A percentile compares a stretch with the other conserved stretches of the same genome.
phyloP scores from a whole-genome alignment of 306 rosid species.

The Lotus japonicus region DNA sequence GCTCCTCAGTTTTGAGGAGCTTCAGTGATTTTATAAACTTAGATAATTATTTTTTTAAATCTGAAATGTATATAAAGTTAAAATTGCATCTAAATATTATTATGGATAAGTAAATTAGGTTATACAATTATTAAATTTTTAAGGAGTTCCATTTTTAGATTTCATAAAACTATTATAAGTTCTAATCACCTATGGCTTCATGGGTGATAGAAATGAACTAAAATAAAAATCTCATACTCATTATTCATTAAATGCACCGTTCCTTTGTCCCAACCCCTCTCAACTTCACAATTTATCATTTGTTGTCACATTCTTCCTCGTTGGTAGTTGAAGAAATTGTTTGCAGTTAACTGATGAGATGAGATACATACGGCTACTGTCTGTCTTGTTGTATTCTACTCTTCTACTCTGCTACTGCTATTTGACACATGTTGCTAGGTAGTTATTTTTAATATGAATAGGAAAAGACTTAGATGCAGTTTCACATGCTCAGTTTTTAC shows the following conservation, averaged over 20 bases:
- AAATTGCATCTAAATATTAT: neutral
- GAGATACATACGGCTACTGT: neutral
- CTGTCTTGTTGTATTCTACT: neutral
- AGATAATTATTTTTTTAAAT: no score
- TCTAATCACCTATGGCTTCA: no score
- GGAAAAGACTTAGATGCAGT: no score
- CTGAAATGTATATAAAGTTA: neutral
- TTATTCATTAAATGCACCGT: no score
- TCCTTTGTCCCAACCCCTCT: constrained; percentile 5
- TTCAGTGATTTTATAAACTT: neutral
- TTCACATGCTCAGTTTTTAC: no score
- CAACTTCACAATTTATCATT: neutral
- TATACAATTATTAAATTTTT: neutral
- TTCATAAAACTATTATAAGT: neutral
- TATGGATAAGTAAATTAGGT: neutral
- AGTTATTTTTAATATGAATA: neutral
- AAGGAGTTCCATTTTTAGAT: neutral
- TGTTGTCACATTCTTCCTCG: neutral
- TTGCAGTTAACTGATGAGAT: constrained; percentile 7
- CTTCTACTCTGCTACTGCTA: neutral
- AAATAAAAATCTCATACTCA: no score
- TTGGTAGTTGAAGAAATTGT: constrained; percentile 6
- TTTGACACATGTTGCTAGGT: neutral
- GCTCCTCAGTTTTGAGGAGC: neutral
- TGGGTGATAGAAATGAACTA: no score